phyloP scores from a whole-genome alignment of 2,329 filamentous ascomycete species.

The Fusarium duplospermum region DNA sequence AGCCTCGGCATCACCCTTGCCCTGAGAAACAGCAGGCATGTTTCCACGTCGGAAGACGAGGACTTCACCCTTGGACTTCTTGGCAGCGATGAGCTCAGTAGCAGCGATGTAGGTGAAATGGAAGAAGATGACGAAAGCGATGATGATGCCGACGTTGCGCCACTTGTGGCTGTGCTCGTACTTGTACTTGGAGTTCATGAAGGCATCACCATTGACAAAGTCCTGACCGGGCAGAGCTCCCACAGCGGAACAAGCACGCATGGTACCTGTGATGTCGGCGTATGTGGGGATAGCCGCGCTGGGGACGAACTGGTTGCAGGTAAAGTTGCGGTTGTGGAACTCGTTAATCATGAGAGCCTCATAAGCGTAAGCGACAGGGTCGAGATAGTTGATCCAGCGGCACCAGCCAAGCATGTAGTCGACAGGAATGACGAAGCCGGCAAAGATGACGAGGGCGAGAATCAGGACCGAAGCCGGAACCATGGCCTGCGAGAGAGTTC shows the following conservation, averaged over 20 bases:
- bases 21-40: conserved; percentile 26
- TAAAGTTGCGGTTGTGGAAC: conserved; percentile 56
- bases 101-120: conserved; percentile 60
- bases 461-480: conserved; percentile 54
- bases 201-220: conserved; percentile 60
- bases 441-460: conserved; percentile 53
- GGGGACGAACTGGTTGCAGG: conserved; percentile 41
- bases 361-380: conserved; percentile 75
- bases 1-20: conserved; percentile 38
- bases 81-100: conserved; percentile 59
- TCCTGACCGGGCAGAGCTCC: conserved; percentile 59
- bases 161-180: conserved; percentile 63
- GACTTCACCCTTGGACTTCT: conserved; percentile 71
- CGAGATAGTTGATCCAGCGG: conserved; percentile 75
- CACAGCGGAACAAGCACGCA: conserved; percentile 60
- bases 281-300: conserved; percentile 46
- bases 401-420: conserved; percentile 72
- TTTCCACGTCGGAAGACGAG: conserved; percentile 66
- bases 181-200: conserved; percentile 58
- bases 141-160: conserved; percentile 68
- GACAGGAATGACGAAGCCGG: conserved; percentile 60
- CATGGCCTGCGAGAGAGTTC: conserved; percentile 63
- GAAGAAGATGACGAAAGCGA: conserved; percentile 62
- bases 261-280: conserved; percentile 30
- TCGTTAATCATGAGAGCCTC: conserved; percentile 76